Conservation (phyloP, 768 basidiomycete species). For the Mycena polygramma region DNA sequence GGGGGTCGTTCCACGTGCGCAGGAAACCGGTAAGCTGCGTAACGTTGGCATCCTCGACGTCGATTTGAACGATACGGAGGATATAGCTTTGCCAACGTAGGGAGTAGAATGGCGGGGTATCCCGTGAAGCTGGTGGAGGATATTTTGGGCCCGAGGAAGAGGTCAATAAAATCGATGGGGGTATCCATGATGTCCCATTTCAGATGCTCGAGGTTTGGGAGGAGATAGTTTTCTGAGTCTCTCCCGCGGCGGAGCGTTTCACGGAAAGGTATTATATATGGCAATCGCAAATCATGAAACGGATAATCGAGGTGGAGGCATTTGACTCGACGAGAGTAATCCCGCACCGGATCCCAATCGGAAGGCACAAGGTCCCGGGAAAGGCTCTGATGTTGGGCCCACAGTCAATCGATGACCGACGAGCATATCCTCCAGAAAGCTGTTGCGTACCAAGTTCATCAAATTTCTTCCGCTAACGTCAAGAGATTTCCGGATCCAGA, state of each 20-base stretch:
- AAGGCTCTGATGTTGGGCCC: not conserved
- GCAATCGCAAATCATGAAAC: not conserved
- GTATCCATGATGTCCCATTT: not conserved
- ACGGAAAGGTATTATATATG: not conserved
- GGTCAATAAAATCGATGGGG: not conserved
- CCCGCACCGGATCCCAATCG: conserved; percentile 7
- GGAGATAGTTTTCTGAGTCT: not conserved
- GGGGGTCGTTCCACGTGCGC: not conserved
- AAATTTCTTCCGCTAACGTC: not conserved
- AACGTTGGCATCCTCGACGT: not conserved
- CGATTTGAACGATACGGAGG: not conserved
- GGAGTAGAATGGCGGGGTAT: not conserved
- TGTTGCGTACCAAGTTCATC: not conserved
- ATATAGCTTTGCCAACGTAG: not conserved
- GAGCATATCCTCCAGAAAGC: too few relatives aligned
- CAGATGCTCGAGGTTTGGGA: not conserved
- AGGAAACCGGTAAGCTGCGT: not conserved
- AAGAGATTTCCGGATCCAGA: not conserved
- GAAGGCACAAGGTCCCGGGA: not conserved
- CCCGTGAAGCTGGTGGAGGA: not conserved
- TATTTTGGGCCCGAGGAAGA: too few relatives aligned
- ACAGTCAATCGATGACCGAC: not conserved
- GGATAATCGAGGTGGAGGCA: not conserved
- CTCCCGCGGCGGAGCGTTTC: not conserved
- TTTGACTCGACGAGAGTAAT: conserved; percentile 10